phyloP scores from a whole-genome alignment of 1,284 basidiomycete species.

The Stereum hirsutum region DNA sequence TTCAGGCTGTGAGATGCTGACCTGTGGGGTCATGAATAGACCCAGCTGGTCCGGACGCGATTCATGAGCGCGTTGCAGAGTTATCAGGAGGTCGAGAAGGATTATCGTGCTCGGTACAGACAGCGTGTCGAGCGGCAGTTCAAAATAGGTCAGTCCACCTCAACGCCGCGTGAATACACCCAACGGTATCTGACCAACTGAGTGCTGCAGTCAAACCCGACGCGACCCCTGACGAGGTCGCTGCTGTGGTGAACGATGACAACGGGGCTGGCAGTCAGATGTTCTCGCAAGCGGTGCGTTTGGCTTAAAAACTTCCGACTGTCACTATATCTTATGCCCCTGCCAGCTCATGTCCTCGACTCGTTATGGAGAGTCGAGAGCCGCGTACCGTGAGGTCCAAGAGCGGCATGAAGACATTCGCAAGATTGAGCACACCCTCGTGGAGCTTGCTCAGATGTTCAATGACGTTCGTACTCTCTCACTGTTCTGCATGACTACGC shows the following conservation, averaged over 20 bases:
- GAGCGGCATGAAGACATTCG: constrained; percentile 84
- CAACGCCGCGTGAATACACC: neutral
- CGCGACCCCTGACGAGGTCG: constrained; percentile 78
- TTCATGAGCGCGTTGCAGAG: constrained; percentile 64
- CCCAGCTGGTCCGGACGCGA: constrained; percentile 44
- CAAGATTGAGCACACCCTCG: constrained; percentile 81
- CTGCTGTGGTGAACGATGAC: constrained; percentile 66
- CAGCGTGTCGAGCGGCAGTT: constrained; percentile 86
- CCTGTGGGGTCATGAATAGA: too few species aligned
- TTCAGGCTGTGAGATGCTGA: too few species aligned
- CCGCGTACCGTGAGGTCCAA: constrained; percentile 86
- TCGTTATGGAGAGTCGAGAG: constrained; percentile 77
- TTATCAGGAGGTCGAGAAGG: constrained; percentile 82
- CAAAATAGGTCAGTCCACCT: constrained; percentile 70
- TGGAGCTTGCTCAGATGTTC: constrained; percentile 85
- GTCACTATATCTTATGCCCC: neutral
- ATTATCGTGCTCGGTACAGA: constrained; percentile 74
- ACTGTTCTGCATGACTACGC: constrained; percentile 1
- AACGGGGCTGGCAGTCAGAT: constrained; percentile 57
- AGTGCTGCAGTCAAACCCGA: constrained; percentile 73
- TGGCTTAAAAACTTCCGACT: neutral
- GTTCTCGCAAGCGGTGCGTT: constrained; percentile 79
- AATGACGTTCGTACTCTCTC: constrained; percentile 46
- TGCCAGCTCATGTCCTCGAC: constrained; percentile 63
- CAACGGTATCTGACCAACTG: neutral